Evolutionary conservation across 2,329 filamentous ascomycete species (phyloP).

Genomic region (Monilinia fructicola): DNA sequence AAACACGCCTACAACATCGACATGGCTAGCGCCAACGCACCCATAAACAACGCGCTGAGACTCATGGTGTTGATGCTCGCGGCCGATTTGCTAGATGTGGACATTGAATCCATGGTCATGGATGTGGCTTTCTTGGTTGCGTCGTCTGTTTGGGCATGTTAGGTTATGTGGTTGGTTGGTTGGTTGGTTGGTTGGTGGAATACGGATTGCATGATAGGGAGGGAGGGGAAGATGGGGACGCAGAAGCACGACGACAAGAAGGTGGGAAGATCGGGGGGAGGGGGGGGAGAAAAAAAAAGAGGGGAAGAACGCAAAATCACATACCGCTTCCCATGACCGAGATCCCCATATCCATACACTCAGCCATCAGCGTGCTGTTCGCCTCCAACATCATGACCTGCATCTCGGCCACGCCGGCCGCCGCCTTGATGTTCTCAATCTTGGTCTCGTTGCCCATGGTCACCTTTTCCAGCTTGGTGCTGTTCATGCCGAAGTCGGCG

Average conservation of each 20-base stretch:
- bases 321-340: background rate
- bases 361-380: slow-evolving; percentile 43
- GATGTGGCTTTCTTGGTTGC: slow-evolving; percentile 3
- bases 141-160: background rate
- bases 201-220: too few relatives aligned
- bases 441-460: slow-evolving; percentile 44
- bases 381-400: slow-evolving; percentile 40
- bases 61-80: background rate
- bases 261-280: too few relatives aligned
- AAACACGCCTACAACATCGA: background rate
- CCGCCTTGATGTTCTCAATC: slow-evolving; percentile 43
- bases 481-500: slow-evolving; percentile 42
- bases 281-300: background rate
- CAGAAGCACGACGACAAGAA: too few relatives aligned
- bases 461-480: slow-evolving; percentile 40
- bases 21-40: slow-evolving; percentile 4
- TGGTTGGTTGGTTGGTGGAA: too few relatives aligned
- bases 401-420: slow-evolving; percentile 39
- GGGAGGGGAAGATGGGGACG: too few relatives aligned
- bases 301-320: background rate
- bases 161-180: too few relatives aligned
- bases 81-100: background rate
- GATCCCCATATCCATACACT: slow-evolving; percentile 14
- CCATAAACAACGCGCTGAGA: background rate
- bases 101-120: too few relatives aligned